Conservation (phyloP, 2,329 filamentous ascomycete species). For the Harringtonia lauricola region DNA sequence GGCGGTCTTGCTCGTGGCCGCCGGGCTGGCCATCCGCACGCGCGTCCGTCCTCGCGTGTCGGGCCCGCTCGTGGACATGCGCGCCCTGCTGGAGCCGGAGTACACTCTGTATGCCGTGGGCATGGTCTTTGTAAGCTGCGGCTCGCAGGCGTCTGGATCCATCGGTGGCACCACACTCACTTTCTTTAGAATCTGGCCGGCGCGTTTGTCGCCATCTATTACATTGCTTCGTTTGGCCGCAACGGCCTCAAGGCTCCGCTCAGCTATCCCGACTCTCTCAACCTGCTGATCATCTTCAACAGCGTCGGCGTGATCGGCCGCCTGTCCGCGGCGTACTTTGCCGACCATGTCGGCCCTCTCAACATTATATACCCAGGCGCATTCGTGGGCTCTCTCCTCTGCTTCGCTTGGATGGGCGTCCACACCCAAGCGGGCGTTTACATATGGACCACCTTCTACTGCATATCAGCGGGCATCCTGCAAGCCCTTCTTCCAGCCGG, state of each 20-base stretch:
- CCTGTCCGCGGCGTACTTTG: slow-evolving; percentile 32
- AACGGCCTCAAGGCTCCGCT: slow-evolving; percentile 3
- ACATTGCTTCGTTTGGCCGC: slow-evolving; percentile 25
- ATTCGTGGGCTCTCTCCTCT: slow-evolving; percentile 25
- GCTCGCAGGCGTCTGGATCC: neutral
- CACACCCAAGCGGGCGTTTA: slow-evolving; percentile 29
- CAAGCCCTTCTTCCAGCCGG: slow-evolving; percentile 42
- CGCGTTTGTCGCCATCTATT: slow-evolving; percentile 35
- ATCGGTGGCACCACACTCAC: no score
- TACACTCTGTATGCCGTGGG: slow-evolving; percentile 28
- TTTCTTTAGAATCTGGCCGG: slow-evolving; percentile 18
- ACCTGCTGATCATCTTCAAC: slow-evolving; percentile 41
- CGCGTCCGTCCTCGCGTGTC: slow-evolving; percentile 22
- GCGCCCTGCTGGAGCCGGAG: slow-evolving; percentile 25
- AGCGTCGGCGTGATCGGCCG: slow-evolving; percentile 37
- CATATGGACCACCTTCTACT: slow-evolving; percentile 38
- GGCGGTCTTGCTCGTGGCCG: slow-evolving; percentile 17
- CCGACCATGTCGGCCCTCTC: slow-evolving; percentile 38
- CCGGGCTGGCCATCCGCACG: slow-evolving; percentile 22
- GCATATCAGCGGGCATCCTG: slow-evolving; percentile 35
- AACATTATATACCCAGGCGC: slow-evolving; percentile 38
- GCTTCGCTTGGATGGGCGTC: slow-evolving; percentile 36
- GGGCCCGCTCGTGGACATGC: slow-evolving; percentile 26
- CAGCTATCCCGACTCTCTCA: slow-evolving; percentile 26
- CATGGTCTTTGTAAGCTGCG: slow-evolving; percentile 23